A percentile compares a stretch with the other conserved stretches of the same genome.
Conservation (phyloP, 306 rosid genomes). For the Casuarina cunninghamiana region DNA sequence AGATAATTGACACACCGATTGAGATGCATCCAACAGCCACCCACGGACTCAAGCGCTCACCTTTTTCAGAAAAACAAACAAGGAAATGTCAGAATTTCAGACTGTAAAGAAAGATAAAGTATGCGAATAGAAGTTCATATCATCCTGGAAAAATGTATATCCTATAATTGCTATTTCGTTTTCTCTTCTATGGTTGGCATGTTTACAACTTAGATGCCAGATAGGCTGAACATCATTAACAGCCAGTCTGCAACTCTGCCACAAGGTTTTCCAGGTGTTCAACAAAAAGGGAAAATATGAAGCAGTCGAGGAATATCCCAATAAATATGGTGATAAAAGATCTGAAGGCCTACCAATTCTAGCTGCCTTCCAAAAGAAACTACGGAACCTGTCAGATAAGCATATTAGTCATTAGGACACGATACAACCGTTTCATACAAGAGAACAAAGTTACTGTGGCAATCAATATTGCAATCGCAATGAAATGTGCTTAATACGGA, state of each 20-base stretch:
- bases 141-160: conserved; percentile 6
- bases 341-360: conserved; percentile 49
- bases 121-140: conserved; percentile 6
- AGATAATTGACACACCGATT: conserved; percentile 61
- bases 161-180: conserved; percentile 7
- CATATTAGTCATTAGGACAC: conserved; percentile 8
- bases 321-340: conserved; percentile 11
- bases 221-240: conserved; percentile 8
- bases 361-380: conserved; percentile 81
- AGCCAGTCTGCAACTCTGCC: neutral
- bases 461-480: neutral
- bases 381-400: conserved; percentile 54
- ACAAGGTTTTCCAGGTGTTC: too few relatives aligned
- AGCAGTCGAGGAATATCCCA: neutral
- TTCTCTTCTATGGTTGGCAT: neutral
- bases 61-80: conserved; percentile 41
- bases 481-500: neutral
- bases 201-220: neutral
- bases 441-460: neutral
- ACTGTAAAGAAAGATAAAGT: neutral
- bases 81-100: conserved; percentile 7
- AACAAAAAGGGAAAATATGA: neutral
- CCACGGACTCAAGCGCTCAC: conserved; percentile 78
- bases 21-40: conserved; percentile 57
- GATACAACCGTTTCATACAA: neutral